Evolutionary conservation across 116 monocot species (phyloP).

Genomic region (Trichopus zeylanicus): DNA sequence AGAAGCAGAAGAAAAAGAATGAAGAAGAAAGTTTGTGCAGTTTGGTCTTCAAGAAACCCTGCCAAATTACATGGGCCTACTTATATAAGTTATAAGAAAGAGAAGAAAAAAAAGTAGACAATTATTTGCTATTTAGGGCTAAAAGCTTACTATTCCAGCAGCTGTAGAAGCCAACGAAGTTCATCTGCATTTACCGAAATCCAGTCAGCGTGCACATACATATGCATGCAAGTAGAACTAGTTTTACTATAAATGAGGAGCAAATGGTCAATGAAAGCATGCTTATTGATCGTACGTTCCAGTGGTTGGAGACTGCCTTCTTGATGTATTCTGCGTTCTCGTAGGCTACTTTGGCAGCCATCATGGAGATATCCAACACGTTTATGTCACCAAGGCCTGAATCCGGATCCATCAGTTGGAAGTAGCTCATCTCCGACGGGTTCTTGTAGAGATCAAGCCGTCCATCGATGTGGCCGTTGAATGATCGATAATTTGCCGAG

Average conservation of each 20-base stretch:
- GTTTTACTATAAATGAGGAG: no score
- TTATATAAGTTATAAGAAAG: no score
- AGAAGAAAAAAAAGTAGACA: no score
- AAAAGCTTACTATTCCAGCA: slow-evolving; percentile 41
- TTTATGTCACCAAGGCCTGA: neutral
- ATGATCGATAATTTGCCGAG: slow-evolving; percentile 3
- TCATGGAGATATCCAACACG: slow-evolving; percentile 20
- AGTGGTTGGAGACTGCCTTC: slow-evolving; percentile 21
- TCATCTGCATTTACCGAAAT: slow-evolving; percentile 11
- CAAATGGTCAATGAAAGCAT: no score
- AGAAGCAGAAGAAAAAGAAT: no score
- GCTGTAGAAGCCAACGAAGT: slow-evolving; percentile 19
- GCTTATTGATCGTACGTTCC: no score
- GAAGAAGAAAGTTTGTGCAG: slow-evolving; percentile 19
- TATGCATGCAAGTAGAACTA: no score
- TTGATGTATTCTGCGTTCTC: slow-evolving; percentile 24
- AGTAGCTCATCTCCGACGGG: neutral
- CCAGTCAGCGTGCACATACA: no score
- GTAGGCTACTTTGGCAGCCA: slow-evolving; percentile 35
- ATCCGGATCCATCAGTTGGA: neutral
- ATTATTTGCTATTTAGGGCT: no score
- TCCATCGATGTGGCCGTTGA: slow-evolving; percentile 2
- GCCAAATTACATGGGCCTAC: no score
- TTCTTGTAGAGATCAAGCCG: slow-evolving; percentile 6
- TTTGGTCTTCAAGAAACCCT: slow-evolving; percentile 8